Evolutionary conservation across 257 asterid genomes (phyloP).

Genomic region (Solanum bukasovii): DNA sequence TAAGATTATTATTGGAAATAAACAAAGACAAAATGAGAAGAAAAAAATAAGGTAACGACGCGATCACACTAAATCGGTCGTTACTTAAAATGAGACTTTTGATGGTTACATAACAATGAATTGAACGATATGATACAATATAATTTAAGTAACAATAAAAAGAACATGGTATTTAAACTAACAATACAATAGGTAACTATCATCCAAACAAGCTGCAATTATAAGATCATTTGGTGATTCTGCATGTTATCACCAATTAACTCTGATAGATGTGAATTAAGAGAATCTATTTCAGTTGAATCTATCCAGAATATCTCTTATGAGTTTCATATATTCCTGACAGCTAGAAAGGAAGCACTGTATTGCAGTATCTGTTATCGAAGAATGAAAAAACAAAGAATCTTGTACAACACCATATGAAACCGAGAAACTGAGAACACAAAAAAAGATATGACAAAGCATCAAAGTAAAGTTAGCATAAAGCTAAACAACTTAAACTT

Average conservation of each 20-base stretch:
- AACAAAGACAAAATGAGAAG: not conserved
- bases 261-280: not conserved
- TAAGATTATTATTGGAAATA: not conserved
- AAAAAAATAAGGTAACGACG: not conserved
- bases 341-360: not conserved
- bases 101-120: not conserved
- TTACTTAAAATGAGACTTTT: not conserved
- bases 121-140: not conserved
- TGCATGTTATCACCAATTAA: not conserved
- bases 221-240: not conserved
- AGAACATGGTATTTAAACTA: not conserved
- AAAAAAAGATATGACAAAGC: not conserved
- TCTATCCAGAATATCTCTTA: not conserved
- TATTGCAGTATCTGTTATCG: not conserved
- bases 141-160: not conserved
- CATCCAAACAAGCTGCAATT: not conserved
- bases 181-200: not conserved
- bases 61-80: not conserved
- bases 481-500: not conserved
- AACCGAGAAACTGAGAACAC: not conserved
- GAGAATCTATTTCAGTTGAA: not conserved
- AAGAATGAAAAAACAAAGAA: not conserved
- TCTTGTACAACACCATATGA: not conserved
- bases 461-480: not conserved
- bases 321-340: not conserved